Conservation (phyloP, 179 eudicot species). For the Carnegiea gigantea region DNA sequence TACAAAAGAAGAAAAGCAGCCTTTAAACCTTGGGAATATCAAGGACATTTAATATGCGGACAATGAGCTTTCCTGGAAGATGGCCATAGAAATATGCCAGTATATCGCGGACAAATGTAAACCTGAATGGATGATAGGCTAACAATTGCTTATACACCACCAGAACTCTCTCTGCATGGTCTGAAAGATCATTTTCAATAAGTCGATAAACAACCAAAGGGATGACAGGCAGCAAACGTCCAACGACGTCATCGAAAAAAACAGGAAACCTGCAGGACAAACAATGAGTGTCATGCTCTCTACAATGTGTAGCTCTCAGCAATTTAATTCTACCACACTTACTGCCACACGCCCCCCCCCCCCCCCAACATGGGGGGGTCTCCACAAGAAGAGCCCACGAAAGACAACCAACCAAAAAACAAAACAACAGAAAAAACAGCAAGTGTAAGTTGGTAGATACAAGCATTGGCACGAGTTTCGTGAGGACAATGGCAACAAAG, state of each 20-base stretch:
- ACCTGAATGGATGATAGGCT: constrained; percentile 79
- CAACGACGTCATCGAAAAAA: constrained; percentile 88
- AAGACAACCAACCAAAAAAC: background rate
- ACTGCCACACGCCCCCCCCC: no score
- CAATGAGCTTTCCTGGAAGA: constrained; percentile 85
- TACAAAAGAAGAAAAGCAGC: background rate
- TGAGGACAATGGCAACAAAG: background rate
- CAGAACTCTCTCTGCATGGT: constrained; percentile 86
- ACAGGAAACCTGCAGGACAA: constrained; percentile 72
- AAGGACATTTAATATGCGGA: constrained; percentile 73
- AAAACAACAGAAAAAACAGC: background rate
- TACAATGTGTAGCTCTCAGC: background rate
- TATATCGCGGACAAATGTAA: constrained; percentile 98
- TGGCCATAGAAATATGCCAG: constrained; percentile 94
- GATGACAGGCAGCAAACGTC: constrained; percentile 87
- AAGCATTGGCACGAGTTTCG: background rate
- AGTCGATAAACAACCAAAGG: constrained; percentile 88
- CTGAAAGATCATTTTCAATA: constrained; percentile 87
- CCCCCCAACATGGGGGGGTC: no score
- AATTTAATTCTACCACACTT: no score
- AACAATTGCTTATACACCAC: constrained; percentile 62
- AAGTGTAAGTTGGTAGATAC: background rate
- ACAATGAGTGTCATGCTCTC: constrained; percentile 3
- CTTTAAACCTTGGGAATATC: constrained; percentile 71
- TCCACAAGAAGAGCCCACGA: no score